phyloP scores from a whole-genome alignment of 352 stramenopile species.

The Globisporangium orthogonon region DNA sequence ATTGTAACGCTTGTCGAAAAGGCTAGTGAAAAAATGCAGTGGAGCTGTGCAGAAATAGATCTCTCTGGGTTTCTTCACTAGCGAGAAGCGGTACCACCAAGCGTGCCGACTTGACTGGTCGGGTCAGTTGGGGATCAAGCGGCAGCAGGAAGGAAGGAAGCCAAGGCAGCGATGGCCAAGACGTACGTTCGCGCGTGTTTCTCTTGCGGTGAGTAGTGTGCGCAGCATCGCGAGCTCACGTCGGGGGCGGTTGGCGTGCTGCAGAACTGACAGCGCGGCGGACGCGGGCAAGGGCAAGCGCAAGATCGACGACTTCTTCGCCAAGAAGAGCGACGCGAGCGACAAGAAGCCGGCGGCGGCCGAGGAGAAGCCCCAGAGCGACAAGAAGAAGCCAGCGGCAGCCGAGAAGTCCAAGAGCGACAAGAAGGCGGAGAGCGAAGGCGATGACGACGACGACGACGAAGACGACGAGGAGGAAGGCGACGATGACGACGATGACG shows the following conservation, averaged over 20 bases:
- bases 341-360: constrained; percentile 7
- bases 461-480: constrained; percentile 38
- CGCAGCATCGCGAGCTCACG: neutral
- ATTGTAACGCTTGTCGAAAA: too few species aligned
- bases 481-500: constrained; percentile 25
- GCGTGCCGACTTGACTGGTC: neutral
- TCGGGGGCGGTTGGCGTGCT: neutral
- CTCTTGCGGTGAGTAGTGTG: neutral
- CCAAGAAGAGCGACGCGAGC: constrained; percentile 10
- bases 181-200: constrained; percentile 20
- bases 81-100: too few species aligned
- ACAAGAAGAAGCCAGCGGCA: constrained; percentile 24
- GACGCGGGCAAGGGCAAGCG: constrained; percentile 32
- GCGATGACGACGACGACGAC: constrained; percentile 44
- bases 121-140: neutral
- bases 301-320: constrained; percentile 26
- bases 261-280: constrained; percentile 31
- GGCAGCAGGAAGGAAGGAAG: neutral
- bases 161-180: constrained; percentile 18
- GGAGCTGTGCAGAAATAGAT: neutral
- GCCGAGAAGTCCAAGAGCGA: constrained; percentile 29
- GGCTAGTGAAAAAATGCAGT: neutral
- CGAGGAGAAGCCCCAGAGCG: constrained; percentile 28
- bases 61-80: neutral
- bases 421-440: constrained; percentile 35